Evolutionary conservation across 2,329 filamentous ascomycete genomes (phyloP).

Genomic region (Botrytis medusae): DNA sequence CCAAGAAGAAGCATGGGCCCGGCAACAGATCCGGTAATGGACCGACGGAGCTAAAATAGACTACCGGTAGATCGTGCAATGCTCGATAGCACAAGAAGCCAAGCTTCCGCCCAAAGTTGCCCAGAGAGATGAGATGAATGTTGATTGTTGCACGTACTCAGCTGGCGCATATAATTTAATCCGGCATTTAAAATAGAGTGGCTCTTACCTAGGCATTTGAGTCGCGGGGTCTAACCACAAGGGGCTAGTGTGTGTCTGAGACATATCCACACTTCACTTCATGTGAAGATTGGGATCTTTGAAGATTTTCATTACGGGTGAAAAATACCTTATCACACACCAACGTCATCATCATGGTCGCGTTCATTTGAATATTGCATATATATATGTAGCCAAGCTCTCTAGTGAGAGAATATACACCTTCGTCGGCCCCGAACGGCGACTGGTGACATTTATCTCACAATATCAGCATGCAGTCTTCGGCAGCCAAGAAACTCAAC

Average conservation of each 20-base stretch:
- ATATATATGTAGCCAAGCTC: constrained; percentile 17
- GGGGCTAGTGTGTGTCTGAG: background rate
- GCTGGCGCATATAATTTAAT: background rate
- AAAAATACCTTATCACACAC: background rate
- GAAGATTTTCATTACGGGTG: constrained; percentile 7
- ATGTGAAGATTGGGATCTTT: constrained; percentile 14
- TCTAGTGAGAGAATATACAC: constrained; percentile 17
- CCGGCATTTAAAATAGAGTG: background rate
- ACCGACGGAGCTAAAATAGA: background rate
- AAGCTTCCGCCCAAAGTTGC: constrained; percentile 1
- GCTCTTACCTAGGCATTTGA: background rate
- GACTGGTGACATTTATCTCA: background rate
- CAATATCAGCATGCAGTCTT: constrained; percentile 5
- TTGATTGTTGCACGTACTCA: background rate
- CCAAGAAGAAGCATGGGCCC: constrained; percentile 3
- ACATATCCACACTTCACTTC: constrained; percentile 5
- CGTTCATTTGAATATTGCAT: constrained; percentile 3
- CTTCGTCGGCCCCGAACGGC: background rate
- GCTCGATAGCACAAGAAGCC: background rate
- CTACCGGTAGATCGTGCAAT: background rate
- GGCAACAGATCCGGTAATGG: constrained; percentile 12
- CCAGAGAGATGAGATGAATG: background rate
- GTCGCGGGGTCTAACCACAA: background rate
- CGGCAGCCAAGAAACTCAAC: constrained; percentile 18
- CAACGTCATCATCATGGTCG: background rate